phyloP scores from a whole-genome alignment of 1,139 yeast species.

The Eremothecium gossypii region DNA sequence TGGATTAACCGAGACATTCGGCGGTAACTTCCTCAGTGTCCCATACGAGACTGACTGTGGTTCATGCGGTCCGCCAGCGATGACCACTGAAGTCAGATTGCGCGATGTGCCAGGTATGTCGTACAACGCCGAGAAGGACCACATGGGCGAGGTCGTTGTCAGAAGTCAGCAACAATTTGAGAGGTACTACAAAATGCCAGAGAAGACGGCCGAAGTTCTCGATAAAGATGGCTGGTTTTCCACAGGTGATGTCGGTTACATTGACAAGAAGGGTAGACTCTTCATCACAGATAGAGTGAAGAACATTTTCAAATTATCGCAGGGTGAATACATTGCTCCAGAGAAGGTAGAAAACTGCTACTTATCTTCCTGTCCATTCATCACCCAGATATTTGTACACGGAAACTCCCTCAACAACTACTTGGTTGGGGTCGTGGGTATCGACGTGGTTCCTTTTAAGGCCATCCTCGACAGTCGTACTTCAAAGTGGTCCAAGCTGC shows the following conservation, averaged over 20 bases:
- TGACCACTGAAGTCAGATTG: slow-evolving; percentile 48
- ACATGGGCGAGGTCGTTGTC: slow-evolving; percentile 51
- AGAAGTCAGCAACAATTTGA: slow-evolving; percentile 60
- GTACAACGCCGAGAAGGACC: slow-evolving; percentile 40
- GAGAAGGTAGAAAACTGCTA: slow-evolving; percentile 65
- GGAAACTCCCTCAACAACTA: slow-evolving; percentile 58
- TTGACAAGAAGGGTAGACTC: slow-evolving; percentile 47
- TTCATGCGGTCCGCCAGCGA: slow-evolving; percentile 52
- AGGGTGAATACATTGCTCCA: slow-evolving; percentile 76
- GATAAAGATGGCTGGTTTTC: slow-evolving; percentile 67
- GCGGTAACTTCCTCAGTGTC: slow-evolving; percentile 45
- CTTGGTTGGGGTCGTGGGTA: slow-evolving; percentile 57
- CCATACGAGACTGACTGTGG: slow-evolving; percentile 44
- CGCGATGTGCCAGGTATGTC: slow-evolving; percentile 63
- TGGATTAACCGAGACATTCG: slow-evolving; percentile 69
- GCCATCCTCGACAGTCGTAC: slow-evolving; percentile 19
- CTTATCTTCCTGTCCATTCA: slow-evolving; percentile 42
- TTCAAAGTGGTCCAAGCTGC: slow-evolving; percentile 10
- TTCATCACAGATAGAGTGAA: slow-evolving; percentile 65
- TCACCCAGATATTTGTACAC: slow-evolving; percentile 52
- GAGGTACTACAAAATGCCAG: slow-evolving; percentile 50
- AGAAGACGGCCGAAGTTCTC: slow-evolving; percentile 43
- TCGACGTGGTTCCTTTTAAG: slow-evolving; percentile 36
- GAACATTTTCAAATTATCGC: slow-evolving; percentile 72
- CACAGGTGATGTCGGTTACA: slow-evolving; percentile 65